Base-by-base conservation (phyloP, 2,329 filamentous ascomycete genomes). In the Aureobasidium sp. region DNA sequence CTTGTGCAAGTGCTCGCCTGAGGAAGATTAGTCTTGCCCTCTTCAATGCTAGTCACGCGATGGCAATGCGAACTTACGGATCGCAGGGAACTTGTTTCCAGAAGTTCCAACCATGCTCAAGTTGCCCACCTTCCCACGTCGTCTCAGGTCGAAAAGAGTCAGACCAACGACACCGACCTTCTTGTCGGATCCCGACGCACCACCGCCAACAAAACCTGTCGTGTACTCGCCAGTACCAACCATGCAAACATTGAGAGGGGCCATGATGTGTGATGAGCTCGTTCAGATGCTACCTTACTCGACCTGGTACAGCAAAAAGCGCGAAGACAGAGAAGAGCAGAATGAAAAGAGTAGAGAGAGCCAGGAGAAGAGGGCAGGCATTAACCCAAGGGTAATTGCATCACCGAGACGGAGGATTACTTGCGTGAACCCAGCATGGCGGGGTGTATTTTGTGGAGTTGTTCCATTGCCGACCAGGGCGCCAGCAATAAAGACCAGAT, bases 161-260 rank as follows among this genome's bases (percentile, higher is more conserved):
- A 97, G 79, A 44, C 90, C 92, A 20, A 97, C 92, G 10, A 97
- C 93, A 63, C 93, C 92, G 55, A 97, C 89, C 76, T 97, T 97
- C 80, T 97, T 97, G 81, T 97, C 93, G 55, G 91, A 96, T 12
- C 84, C 87, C 4, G 91, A 96, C 57, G 87, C 88, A 64, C 87
- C 88, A 64, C 86, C 87, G 63, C 90, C 91, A 63, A 96, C 92
- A 69, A 94, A 97, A 63, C 92, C 92, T 47, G 93, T 97, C 70
- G 93, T 97, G 82, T 97, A 97, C 82, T 97, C 92, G 71, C 92
- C 93, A 12, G 92, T 96, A 67, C 92, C 92, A 63, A 96, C 77
- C 79, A 81, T 81, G 64, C 77, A 73, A 63, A 81, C 78, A 69
- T 80, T 76, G 67, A 77, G 71, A 48, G 78, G 78, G 32, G 78